Percentiles rank a stretch among this genome's conserved stretches.
Evolutionary conservation across 371 early-diverging fungal genomes (phyloP).

Genomic region (Massospora cicadina): DNA sequence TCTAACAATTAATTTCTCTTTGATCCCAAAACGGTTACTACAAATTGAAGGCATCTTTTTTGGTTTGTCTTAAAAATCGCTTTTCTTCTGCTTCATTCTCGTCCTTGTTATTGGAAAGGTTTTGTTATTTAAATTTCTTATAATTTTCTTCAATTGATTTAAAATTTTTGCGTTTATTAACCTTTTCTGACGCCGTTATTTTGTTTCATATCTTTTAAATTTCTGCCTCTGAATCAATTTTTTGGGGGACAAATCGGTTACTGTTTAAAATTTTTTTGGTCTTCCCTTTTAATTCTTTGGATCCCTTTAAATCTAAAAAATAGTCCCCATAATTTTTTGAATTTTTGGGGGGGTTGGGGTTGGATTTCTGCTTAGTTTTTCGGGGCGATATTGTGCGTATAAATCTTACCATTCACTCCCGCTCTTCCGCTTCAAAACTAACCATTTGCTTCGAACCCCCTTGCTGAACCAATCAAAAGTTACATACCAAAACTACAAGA

Average conservation of each 20-base stretch:
- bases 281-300: slow-evolving; percentile 23
- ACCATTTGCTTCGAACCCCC: neutral
- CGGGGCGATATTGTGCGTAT: neutral
- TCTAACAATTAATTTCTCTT: slow-evolving; percentile 22
- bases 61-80: slow-evolving; percentile 20
- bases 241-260: slow-evolving; percentile 29
- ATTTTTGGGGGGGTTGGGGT: neutral
- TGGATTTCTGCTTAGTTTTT: neutral
- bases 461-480: no score
- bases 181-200: no score
- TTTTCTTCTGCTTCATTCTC: slow-evolving; percentile 20
- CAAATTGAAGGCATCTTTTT: slow-evolving; percentile 22
- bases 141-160: no score
- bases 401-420: neutral
- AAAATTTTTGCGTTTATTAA: no score
- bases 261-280: slow-evolving; percentile 29
- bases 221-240: slow-evolving; percentile 20
- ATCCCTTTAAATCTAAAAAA: slow-evolving; percentile 4
- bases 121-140: neutral
- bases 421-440: neutral
- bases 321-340: neutral
- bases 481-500: no score
- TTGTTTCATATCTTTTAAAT: neutral
- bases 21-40: slow-evolving; percentile 18
- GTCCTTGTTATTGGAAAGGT: slow-evolving; percentile 21